These are phyloP conservation scores for Cryptococcus maquisensis DNA, from an alignment of 1,284 basidiomycete species.

Conservation along the genomic window DNA sequence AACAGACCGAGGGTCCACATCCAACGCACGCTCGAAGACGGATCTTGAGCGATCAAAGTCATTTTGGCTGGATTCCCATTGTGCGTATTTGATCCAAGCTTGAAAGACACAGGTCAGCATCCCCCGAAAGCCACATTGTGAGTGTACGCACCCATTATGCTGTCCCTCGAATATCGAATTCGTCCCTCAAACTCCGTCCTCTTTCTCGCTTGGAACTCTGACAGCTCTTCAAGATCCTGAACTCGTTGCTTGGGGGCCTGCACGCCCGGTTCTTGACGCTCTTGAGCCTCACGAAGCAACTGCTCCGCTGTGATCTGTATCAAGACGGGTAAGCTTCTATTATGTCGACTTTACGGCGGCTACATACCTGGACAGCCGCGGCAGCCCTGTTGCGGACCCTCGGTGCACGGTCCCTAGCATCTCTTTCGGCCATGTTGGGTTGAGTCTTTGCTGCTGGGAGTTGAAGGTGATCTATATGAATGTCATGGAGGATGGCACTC, in stretches of 20 bases:
- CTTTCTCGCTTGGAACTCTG: conserved; percentile 92
- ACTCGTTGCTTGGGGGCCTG: conserved; percentile 89
- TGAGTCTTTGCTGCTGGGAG: too few species aligned
- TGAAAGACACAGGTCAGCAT: neutral
- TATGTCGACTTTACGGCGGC: neutral
- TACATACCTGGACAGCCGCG: conserved; percentile 74
- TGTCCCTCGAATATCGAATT: conserved; percentile 73
- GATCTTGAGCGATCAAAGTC: conserved; percentile 87
- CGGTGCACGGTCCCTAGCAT: conserved; percentile 50
- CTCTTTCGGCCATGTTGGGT: conserved; percentile 37
- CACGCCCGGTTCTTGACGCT: conserved; percentile 87
- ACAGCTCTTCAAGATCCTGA: conserved; percentile 94
- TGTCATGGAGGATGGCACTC: too few species aligned
- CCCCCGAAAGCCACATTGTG: neutral
- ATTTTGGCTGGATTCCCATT: conserved; percentile 88
- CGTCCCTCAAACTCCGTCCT: conserved; percentile 95
- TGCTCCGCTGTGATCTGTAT: conserved; percentile 96
- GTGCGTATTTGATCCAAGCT: conserved; percentile 61
- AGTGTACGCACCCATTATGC: conserved; percentile 40
- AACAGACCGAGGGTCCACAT: conserved; percentile 83
- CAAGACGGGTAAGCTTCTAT: neutral
- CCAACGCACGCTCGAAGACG: conserved; percentile 92
- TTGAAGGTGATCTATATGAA: too few species aligned
- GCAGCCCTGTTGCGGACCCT: conserved; percentile 91
- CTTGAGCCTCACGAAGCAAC: conserved; percentile 95